Evolutionary conservation across 1,139 yeast species (phyloP), one percentile per base, ranked within the genome.

Genomic region (Sugiyamaella castrensis): DNA sequence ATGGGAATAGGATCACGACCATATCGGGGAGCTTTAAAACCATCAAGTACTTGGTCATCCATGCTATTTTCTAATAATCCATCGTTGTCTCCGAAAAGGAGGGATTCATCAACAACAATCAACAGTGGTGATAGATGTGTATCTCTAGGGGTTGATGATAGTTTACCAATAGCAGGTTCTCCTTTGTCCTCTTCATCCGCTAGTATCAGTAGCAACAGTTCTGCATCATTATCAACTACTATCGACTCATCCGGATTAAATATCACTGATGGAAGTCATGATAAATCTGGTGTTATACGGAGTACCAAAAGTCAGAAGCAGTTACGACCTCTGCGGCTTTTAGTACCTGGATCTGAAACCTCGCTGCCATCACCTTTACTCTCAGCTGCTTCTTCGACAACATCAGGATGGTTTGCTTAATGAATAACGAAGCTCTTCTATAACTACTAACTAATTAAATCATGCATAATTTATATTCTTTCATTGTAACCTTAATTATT

Each of bases 311-410:
- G 57, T 31, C 60, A 57, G 46, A 54, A 55, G 37, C 48, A 47
- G 24, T 50, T 57, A 33, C 50, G 57, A 31, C 60, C 60, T 28
- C 44, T 57, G 30, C 46, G 50, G 13, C 51, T 57, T 26, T 40
- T 44, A 15, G 42, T 52, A 11, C 47, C 52, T 15, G 40, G 36
- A 27, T 16, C 37, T 28, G 47, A 38, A 30, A 19, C 34, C 37
- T 13, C 44, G 19, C 30, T 16, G 12, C 43, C 44, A 37, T 30
- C 29, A 13, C 40, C 44, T 12, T 32, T 35, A 7, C 46, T 31
- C 11, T 42, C 37, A 31, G 49, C 41, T 37, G 35, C 46, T 35
- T 30, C 34, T 1, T 37, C 36, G 29, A 9, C 45, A 13, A 19
- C n/a, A 12, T 40, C 38, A 12, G 42, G 48, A n/a, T 45, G 48